Evolutionary conservation across 306 rosid species (phyloP).

Genomic region (Prunus salicina): DNA sequence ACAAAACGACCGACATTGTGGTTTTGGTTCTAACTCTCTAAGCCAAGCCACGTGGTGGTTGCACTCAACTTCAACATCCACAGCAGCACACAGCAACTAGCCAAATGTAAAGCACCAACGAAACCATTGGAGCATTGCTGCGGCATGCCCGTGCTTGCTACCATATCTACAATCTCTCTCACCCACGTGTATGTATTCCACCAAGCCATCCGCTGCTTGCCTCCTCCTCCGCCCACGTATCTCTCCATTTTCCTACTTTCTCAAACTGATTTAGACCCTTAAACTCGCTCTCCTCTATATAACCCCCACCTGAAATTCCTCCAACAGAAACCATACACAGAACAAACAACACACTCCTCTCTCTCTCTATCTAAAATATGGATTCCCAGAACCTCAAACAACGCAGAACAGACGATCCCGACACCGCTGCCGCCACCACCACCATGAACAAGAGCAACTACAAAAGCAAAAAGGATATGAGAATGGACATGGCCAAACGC

Average conservation of each 20-base stretch:
- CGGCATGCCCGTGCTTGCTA: no score
- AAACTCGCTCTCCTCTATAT: constrained; percentile 26
- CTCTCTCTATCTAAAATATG: constrained; percentile 33
- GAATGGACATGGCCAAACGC: constrained; percentile 61
- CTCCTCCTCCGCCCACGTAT: constrained; percentile 40
- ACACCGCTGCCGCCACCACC: not conserved
- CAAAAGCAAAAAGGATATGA: constrained; percentile 18
- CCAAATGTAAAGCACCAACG: no score
- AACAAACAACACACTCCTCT: not conserved
- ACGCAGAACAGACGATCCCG: constrained; percentile 28
- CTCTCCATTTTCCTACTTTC: constrained; percentile 5
- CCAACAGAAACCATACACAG: not conserved
- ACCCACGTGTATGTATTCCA: constrained; percentile 6
- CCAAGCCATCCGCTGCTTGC: not conserved
- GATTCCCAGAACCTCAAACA: constrained; percentile 48
- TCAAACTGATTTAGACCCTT: not conserved
- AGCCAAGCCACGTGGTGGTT: constrained; percentile 4
- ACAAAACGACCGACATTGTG: no score
- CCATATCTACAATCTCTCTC: not conserved
- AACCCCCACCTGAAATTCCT: constrained; percentile 7
- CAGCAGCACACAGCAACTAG: no score
- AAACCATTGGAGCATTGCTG: no score
- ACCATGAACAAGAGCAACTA: not conserved
- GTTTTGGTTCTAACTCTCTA: no score
- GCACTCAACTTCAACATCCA: not conserved